Base-by-base conservation (phyloP, 2,329 filamentous ascomycete genomes). In the Penicillium sp. region DNA sequence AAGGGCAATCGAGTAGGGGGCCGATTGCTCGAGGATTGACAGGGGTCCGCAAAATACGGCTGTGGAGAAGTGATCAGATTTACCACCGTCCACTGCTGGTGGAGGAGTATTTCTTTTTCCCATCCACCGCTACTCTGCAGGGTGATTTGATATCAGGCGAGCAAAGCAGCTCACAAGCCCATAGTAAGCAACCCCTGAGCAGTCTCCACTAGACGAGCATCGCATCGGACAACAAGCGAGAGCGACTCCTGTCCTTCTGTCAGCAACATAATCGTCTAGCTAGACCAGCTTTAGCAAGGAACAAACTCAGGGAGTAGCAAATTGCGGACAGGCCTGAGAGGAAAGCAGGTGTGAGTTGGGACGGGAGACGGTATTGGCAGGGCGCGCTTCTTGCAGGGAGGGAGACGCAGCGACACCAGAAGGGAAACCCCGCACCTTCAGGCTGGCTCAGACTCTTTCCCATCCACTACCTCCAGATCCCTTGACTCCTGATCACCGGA, bases 71-170 rank as follows among this genome's bases (percentile, higher is more conserved):
- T 55, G 58, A n/a, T 54, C 47, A 53, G 26, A 47, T 31, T 58
- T 54, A 51, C 55, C 57, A 45, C 55, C 51, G 58, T 44, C 60
- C 56, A 56, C 49, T 51, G 52, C 30, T 30, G 21, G 29, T 35
- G 7, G 47, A 21, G 47, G 9, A 38, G 26, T 52, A 38, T 61
- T 38, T 9, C 41, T 38, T 54, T 46, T 45, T 30, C 46, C 31
- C 15, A 30, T 55, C 50, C 21, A 58, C 50, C 13, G 31, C 45
- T n/a, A 46, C 48, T 45, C 49, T 51, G 45, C 50, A 55, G 31
- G 9, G 19, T 30, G 50, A 19, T 54, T 53, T 50, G 9, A 41
- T 44, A 45, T 46, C 5, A 8, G 45, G 53, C 29, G 54, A 29
- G 29, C 17, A 49, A 45, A 47, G 13, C 35, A 30, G 15, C 21